These are phyloP conservation scores for Penicillium sp. DNA, from an alignment of 2,329 filamentous ascomycete species.

Conservation along the genomic window DNA sequence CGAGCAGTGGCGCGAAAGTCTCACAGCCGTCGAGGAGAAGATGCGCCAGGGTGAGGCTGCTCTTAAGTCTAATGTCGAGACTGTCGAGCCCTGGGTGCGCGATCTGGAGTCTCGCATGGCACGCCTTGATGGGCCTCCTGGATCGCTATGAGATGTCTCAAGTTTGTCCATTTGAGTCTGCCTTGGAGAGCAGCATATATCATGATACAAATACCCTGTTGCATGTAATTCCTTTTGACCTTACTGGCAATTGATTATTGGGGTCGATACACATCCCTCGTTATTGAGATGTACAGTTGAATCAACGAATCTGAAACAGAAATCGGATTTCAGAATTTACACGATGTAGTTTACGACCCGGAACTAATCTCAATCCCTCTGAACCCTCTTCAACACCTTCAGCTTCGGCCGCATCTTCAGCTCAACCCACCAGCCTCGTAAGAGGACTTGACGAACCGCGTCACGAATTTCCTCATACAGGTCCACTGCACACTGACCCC, in stretches of 20 bases:
- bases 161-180: constrained; percentile 8
- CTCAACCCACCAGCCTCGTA: constrained; percentile 53
- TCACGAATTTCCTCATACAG: constrained; percentile 27
- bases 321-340: not conserved
- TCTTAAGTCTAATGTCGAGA: constrained; percentile 72
- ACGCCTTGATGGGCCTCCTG: constrained; percentile 45
- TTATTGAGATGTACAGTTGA: not conserved
- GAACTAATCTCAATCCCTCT: not conserved
- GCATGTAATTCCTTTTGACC: constrained; percentile 12
- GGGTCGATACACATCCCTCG: not conserved
- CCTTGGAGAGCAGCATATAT: constrained; percentile 1
- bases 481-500: constrained; percentile 31
- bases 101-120: constrained; percentile 74
- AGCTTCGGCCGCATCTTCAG: constrained; percentile 52
- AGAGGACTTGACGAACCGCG: constrained; percentile 28
- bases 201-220: constrained; percentile 25
- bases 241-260: not conserved
- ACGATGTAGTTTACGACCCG: not conserved
- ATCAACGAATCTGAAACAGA: not conserved
- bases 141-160: constrained; percentile 7
- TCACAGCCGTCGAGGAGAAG: constrained; percentile 71
- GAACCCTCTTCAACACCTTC: constrained; percentile 41
- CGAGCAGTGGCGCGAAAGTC: constrained; percentile 74
- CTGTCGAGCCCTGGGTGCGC: constrained; percentile 85
- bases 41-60: constrained; percentile 64